Percentiles rank a stretch among this genome's conserved stretches.
Evolutionary conservation across 352 stramenopile species (phyloP).

Genomic region (Phytophthora meadii): DNA sequence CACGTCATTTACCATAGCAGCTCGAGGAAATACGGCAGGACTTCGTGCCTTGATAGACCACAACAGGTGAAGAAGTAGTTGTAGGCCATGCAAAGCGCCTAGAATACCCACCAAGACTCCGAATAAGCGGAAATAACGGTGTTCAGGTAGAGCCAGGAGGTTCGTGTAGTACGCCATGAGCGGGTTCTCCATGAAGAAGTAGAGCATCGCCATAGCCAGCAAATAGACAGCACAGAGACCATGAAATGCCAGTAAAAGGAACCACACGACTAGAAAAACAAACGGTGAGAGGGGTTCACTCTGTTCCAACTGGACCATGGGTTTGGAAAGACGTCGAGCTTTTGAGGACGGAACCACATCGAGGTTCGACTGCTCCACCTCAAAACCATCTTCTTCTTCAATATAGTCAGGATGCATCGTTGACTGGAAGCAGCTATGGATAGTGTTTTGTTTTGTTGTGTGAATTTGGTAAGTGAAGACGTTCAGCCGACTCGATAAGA

Average conservation of each 20-base stretch:
- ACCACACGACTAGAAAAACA: slow-evolving; percentile 23
- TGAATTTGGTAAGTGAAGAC: background rate
- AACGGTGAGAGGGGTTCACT: slow-evolving; percentile 6
- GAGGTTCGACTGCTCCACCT: background rate
- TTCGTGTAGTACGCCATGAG: slow-evolving; percentile 57
- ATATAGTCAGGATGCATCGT: background rate
- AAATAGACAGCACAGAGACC: slow-evolving; percentile 29
- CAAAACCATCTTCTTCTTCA: slow-evolving; percentile 18
- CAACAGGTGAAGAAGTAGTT: slow-evolving; percentile 23
- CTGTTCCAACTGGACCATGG: background rate
- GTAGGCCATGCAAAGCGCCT: slow-evolving; percentile 20
- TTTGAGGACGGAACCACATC: background rate
- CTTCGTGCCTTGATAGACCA: slow-evolving; percentile 16
- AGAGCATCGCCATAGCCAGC: slow-evolving; percentile 24
- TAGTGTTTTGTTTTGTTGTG: background rate
- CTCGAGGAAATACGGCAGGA: slow-evolving; percentile 21
- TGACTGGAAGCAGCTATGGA: too few relatives aligned
- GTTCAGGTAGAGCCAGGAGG: slow-evolving; percentile 33
- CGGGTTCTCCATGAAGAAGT: slow-evolving; percentile 48
- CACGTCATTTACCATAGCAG: slow-evolving; percentile 11
- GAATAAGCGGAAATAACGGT: slow-evolving; percentile 36
- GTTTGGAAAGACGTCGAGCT: slow-evolving; percentile 9
- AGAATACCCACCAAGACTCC: slow-evolving; percentile 31
- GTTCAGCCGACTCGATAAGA: too few relatives aligned
- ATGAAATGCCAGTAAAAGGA: slow-evolving; percentile 24